Evolutionary conservation across 768 basidiomycete species (phyloP), one percentile per base, ranked within the genome.

Genomic region (Pleurotus tuber-regium): DNA sequence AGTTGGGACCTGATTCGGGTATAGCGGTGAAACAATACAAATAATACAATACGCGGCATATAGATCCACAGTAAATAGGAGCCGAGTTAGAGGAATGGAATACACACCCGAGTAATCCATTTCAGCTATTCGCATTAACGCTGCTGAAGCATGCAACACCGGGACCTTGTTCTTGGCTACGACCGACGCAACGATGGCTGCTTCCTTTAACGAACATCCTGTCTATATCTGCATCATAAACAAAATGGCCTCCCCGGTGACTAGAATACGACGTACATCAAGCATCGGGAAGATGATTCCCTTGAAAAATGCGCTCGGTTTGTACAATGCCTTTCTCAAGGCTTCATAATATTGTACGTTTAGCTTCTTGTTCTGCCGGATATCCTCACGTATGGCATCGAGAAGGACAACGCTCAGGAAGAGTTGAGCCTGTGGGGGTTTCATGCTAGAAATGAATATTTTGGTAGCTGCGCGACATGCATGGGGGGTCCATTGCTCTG

Each of bases 221-320:
- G 73, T 66, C 72, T 77, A 53, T 12, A 12, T 38, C 53, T 28
- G 11, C 18, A 29, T n/a, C 38, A 42, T n/a, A 44, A 49, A 47
- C 43, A 39, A 19, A 35, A 52, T 18, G 28, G 29, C 3, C 4
- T 18, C 1, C 28, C 40, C 28, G 10, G 31, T 25, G 11, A 36
- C 38, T 38, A 16, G 10, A 21, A 49, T 4, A 29, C 47, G 10
- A 63, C 86, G 57, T 61, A 94, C 95, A 64, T 96, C 92, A 54
- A 97, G 79, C 66, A 99, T 76, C 0, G 97, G 97, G 67, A 99
- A 98, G 30, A 99, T 77, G 52, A 99, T 86, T 3, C 96, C 97
- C 66, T 99, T 98, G 78, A 98, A 98, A 67, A 98, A 98, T 1
- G 97, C 96, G 3, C 89, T 89, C 2, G 97, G 97, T 67, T 98